These are phyloP conservation scores for Sideroxylon spinosum DNA, from an alignment of 179 eudicot genomes.

Conservation along the genomic window DNA sequence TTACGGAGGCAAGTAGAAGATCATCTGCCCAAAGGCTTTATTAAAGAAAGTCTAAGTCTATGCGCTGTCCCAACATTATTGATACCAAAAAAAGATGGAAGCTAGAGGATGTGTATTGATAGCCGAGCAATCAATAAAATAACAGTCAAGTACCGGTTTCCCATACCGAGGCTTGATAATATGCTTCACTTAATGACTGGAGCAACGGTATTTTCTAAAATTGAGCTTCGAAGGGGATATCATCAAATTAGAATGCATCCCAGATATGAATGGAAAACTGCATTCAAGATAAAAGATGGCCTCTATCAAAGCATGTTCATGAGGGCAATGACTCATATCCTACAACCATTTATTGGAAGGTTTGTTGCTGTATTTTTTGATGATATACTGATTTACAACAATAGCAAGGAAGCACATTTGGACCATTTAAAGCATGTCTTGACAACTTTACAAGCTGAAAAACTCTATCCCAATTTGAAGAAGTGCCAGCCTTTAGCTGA, in stretches of 20 bases:
- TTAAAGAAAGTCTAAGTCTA: too few relatives aligned
- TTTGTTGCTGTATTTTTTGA: constrained; percentile 1
- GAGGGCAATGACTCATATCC: not conserved
- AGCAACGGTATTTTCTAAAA: too few relatives aligned
- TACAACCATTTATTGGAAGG: not conserved
- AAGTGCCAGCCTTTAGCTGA: too few relatives aligned
- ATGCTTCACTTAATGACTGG: not conserved
- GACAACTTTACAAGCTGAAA: too few relatives aligned
- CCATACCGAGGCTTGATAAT: not conserved
- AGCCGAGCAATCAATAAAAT: not conserved
- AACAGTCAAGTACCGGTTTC: not conserved
- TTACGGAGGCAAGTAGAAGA: too few relatives aligned
- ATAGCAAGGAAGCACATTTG: too few relatives aligned
- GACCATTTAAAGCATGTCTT: too few relatives aligned
- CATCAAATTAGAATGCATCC: not conserved
- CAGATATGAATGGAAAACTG: not conserved
- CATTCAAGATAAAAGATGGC: not conserved
- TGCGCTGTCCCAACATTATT: not conserved
- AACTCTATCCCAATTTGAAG: too few relatives aligned
- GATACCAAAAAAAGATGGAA: not conserved
- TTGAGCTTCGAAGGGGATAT: not conserved
- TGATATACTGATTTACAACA: not conserved
- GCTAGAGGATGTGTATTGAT: too few relatives aligned
- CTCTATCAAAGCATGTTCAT: not conserved
- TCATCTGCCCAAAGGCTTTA: too few relatives aligned